Evolutionary conservation across 2,329 filamentous ascomycete species (phyloP).

Genomic region (Colletotrichum euphorbiae): DNA sequence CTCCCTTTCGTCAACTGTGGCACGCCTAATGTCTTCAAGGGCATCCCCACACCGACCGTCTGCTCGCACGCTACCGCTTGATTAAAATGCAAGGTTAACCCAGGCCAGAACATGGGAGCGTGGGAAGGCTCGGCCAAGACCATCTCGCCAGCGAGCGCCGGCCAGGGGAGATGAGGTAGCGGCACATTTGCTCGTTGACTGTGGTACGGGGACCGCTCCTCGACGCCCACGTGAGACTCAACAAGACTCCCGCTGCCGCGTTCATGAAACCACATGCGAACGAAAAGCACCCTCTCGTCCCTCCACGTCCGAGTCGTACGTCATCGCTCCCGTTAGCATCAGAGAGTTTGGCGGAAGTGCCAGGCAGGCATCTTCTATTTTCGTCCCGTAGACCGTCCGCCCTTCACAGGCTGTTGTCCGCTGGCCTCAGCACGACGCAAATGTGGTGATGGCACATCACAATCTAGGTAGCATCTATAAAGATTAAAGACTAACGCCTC

Average conservation of each 20-base stretch:
- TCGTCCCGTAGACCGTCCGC: not conserved
- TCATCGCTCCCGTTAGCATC: conserved; percentile 36
- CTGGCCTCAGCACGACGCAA: not conserved
- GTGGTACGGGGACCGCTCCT: conserved; percentile 31
- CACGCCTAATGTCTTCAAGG: conserved; percentile 31
- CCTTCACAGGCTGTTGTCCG: not conserved
- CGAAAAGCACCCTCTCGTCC: conserved; percentile 10
- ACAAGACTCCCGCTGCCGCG: conserved; percentile 33
- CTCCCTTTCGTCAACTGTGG: conserved; percentile 9
- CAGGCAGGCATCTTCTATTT: conserved; percentile 39
- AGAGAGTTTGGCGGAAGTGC: conserved; percentile 11
- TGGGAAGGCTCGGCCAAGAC: conserved; percentile 33
- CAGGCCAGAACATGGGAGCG: conserved; percentile 34
- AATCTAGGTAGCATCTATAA: conserved; percentile 11
- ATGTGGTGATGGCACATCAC: conserved; percentile 13
- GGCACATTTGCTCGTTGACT: conserved; percentile 32
- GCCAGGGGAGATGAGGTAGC: conserved; percentile 8
- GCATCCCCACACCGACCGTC: conserved; percentile 36
- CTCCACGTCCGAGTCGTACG: conserved; percentile 32
- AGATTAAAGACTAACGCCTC: conserved; percentile 4
- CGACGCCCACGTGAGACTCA: conserved; percentile 35
- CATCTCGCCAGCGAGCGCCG: conserved; percentile 16
- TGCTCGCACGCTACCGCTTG: conserved; percentile 33
- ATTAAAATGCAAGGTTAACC: conserved; percentile 38
- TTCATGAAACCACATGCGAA: conserved; percentile 29